These are phyloP conservation scores for Colletotrichum cuscutae DNA, from an alignment of 2,329 filamentous ascomycete species.

Conservation along the genomic window DNA sequence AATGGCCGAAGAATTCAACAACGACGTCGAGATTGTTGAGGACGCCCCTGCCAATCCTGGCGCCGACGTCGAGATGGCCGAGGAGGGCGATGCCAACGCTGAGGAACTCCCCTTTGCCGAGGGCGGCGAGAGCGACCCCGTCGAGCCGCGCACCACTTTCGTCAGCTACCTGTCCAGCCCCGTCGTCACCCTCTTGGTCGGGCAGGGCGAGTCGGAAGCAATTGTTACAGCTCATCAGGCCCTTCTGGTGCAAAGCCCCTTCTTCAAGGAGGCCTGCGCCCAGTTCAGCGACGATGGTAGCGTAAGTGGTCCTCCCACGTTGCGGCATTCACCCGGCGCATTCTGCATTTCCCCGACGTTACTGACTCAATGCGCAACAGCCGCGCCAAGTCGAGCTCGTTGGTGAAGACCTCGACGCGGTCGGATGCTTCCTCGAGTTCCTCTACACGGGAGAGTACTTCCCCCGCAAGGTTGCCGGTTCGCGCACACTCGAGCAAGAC, in stretches of 20 bases:
- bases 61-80: conserved; percentile 53
- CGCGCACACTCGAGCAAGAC: conserved; percentile 76
- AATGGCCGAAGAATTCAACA: conserved; percentile 35
- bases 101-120: conserved; percentile 52
- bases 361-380: conserved; percentile 39
- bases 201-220: conserved; percentile 67
- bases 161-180: conserved; percentile 74
- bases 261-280: conserved; percentile 72
- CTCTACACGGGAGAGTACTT: conserved; percentile 91
- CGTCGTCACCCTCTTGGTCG: conserved; percentile 74
- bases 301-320: conserved; percentile 56
- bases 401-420: conserved; percentile 76
- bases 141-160: conserved; percentile 55
- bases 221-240: conserved; percentile 83
- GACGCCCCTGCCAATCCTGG: conserved; percentile 39
- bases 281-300: conserved; percentile 70
- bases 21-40: conserved; percentile 43
- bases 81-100: conserved; percentile 42
- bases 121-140: conserved; percentile 45
- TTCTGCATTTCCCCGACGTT: not conserved
- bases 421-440: conserved; percentile 84
- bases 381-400: conserved; percentile 76
- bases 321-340: not conserved
- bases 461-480: conserved; percentile 71
- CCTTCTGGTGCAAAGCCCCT: conserved; percentile 79